phyloP scores from a whole-genome alignment of 257 asterid genomes.

The Euphrasia confusa region DNA sequence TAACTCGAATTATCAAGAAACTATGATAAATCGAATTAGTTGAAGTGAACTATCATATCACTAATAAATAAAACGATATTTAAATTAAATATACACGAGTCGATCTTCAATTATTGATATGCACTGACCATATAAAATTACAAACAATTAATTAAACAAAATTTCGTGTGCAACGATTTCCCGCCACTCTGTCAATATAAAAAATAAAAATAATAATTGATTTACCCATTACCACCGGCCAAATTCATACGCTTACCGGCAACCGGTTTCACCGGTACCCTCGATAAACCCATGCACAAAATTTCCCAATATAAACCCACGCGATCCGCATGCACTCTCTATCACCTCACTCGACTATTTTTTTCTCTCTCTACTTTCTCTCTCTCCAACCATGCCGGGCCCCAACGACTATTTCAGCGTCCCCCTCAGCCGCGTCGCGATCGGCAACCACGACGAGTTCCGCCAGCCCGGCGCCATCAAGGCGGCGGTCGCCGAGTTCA shows the following conservation, averaged over 20 bases:
- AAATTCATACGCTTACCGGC: not conserved
- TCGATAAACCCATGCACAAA: not conserved
- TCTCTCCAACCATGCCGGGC: constrained; percentile 39
- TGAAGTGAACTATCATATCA: too few species aligned
- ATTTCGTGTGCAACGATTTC: too few species aligned
- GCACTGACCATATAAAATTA: not conserved
- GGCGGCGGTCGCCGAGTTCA: constrained; percentile 60
- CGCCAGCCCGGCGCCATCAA: constrained; percentile 43
- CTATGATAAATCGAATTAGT: too few species aligned
- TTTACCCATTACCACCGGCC: not conserved
- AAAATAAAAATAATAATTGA: not conserved
- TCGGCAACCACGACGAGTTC: constrained; percentile 46
- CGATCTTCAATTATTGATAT: not conserved
- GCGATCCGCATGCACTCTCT: not conserved
- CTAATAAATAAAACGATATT: too few species aligned
- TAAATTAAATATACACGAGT: not conserved
- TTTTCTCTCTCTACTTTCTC: not conserved
- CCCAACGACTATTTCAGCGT: constrained; percentile 35
- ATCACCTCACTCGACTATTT: not conserved
- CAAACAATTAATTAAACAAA: not conserved
- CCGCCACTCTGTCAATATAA: not conserved
- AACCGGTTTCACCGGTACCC: not conserved
- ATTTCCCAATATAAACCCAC: not conserved
- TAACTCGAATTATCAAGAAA: too few species aligned
- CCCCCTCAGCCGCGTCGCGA: constrained; percentile 39